phyloP scores from a whole-genome alignment of 2,329 filamentous ascomycete species.

The Grosmannia penicillata region DNA sequence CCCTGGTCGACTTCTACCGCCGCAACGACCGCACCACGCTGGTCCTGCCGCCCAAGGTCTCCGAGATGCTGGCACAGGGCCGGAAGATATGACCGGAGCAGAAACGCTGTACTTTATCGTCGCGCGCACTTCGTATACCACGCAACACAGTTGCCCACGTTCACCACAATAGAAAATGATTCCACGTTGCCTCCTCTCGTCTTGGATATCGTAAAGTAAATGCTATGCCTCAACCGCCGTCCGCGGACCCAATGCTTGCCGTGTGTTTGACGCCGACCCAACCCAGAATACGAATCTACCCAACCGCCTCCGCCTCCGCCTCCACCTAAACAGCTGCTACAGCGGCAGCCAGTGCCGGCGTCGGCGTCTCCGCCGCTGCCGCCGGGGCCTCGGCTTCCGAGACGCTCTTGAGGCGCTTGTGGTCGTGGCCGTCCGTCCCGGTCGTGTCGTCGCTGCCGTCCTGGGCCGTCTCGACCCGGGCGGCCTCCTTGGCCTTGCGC shows the following conservation, averaged over 20 bases:
- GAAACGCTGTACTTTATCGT: neutral
- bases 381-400: neutral
- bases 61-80: constrained; percentile 50
- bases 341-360: constrained; percentile 2
- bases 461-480: neutral
- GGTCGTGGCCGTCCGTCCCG: neutral
- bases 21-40: constrained; percentile 76
- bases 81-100: constrained; percentile 35
- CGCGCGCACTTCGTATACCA: no score
- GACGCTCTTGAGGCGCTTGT: neutral
- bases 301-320: no score
- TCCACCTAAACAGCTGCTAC: no score
- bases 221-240: neutral
- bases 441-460: neutral
- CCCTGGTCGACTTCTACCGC: constrained; percentile 80
- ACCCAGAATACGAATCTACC: no score
- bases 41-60: constrained; percentile 84
- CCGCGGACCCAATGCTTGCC: constrained; percentile 7
- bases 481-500: constrained; percentile 18
- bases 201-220: constrained; percentile 1
- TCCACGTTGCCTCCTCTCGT: neutral
- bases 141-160: no score
- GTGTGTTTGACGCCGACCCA: constrained; percentile 11
- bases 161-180: neutral
- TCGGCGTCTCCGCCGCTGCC: neutral